Evolutionary conservation across 2,329 filamentous ascomycete species (phyloP).

Genomic region (Trichoderma semiorbis): DNA sequence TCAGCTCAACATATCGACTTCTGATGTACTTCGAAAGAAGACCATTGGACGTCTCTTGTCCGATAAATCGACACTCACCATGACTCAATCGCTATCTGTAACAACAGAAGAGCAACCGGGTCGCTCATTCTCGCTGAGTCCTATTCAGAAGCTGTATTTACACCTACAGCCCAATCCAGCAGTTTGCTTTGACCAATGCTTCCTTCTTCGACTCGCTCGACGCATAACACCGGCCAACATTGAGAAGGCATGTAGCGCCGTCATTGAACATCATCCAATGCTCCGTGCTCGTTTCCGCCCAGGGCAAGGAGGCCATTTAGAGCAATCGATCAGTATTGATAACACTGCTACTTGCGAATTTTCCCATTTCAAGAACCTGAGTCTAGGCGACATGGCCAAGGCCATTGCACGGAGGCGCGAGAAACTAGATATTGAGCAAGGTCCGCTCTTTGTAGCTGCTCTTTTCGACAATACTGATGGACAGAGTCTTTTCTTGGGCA

Average conservation of each 20-base stretch:
- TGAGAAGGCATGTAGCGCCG: neutral
- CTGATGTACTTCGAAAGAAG: conserved; percentile 14
- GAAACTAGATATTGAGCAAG: neutral
- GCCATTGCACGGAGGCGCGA: neutral
- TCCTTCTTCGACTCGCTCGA: neutral
- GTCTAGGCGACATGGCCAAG: too few species aligned
- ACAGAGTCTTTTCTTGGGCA: neutral
- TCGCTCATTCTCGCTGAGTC: neutral
- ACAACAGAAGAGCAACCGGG: too few species aligned
- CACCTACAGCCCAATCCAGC: neutral
- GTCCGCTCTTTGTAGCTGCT: conserved; percentile 6
- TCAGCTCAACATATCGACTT: conserved; percentile 1
- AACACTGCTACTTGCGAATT: neutral
- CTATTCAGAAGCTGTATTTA: conserved; percentile 9
- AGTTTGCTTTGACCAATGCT: conserved; percentile 8
- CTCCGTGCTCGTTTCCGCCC: conserved; percentile 1
- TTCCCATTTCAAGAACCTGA: too few species aligned
- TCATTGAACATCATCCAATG: neutral
- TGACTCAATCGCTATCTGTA: neutral
- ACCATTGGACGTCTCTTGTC: conserved; percentile 3
- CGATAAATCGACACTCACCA: neutral
- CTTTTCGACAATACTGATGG: neutral
- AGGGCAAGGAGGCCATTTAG: neutral
- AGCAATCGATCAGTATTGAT: neutral
- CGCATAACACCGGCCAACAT: neutral